phyloP scores from a whole-genome alignment of 1,139 yeast genomes.

The Eremothecium coryli region DNA sequence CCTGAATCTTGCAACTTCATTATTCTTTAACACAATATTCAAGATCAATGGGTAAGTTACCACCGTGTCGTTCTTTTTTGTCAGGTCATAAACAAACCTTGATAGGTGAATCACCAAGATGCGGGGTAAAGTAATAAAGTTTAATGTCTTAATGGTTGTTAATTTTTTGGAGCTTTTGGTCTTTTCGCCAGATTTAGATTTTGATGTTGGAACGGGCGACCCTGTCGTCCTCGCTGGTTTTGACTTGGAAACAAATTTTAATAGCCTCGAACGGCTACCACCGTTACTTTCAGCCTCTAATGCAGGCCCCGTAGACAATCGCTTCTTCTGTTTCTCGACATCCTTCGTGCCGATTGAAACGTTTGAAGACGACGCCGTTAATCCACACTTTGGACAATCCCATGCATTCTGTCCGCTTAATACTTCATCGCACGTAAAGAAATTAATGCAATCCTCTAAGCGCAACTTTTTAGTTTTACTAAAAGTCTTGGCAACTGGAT shows the following conservation, averaged over 20 bases:
- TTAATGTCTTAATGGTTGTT: conserved; percentile 44
- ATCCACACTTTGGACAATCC: conserved; percentile 64
- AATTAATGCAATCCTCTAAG: conserved; percentile 53
- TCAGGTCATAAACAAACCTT: conserved; percentile 46
- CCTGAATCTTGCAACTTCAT: conserved; percentile 39
- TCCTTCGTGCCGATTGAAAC: conserved; percentile 14
- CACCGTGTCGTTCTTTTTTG: conserved; percentile 46
- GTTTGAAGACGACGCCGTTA: conserved; percentile 17
- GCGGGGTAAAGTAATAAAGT: conserved; percentile 56
- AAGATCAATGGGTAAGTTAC: conserved; percentile 49
- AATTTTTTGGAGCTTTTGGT: conserved; percentile 26
- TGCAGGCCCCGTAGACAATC: conserved; percentile 1
- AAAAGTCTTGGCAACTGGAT: conserved; percentile 21
- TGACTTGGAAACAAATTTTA: conserved; percentile 15
- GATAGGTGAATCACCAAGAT: conserved; percentile 58
- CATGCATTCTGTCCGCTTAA: conserved; percentile 68
- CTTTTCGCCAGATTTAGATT: conserved; percentile 9
- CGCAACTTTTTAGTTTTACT: conserved; percentile 33
- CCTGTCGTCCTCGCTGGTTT: conserved; percentile 22
- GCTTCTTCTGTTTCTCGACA: conserved; percentile 17
- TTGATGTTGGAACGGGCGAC: conserved; percentile 15
- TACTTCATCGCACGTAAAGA: conserved; percentile 60
- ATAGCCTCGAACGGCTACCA: conserved; percentile 14
- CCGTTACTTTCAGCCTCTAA: not conserved
- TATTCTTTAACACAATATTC: conserved; percentile 37